Conservation (phyloP, 768 basidiomycete genomes). For the Amanita rimosa region DNA sequence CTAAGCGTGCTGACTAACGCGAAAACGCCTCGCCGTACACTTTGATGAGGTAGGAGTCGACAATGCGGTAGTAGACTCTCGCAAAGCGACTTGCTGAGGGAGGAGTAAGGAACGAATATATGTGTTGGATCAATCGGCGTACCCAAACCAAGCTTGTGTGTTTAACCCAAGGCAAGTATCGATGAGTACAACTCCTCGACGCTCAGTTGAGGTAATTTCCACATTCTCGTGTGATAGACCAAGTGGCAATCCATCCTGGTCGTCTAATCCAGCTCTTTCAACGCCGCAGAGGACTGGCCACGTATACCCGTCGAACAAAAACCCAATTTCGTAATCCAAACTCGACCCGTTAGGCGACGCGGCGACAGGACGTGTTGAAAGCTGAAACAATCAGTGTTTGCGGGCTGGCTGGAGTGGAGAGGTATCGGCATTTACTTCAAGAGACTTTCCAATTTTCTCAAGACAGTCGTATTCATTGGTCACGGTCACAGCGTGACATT, state of each 20-base stretch:
- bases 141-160: slow-evolving; percentile 76
- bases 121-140: slow-evolving; percentile 17
- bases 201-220: slow-evolving; percentile 76
- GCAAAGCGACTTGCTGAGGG: slow-evolving; percentile 70
- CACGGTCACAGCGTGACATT: no score
- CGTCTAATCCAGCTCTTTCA: slow-evolving; percentile 37
- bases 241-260: slow-evolving; percentile 67
- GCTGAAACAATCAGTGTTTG: no score
- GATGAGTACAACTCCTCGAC: slow-evolving; percentile 78
- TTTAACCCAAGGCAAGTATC: slow-evolving; percentile 56
- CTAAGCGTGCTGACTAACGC: no score
- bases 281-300: slow-evolving; percentile 21
- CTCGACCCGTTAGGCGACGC: no score
- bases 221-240: slow-evolving; percentile 71
- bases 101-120: background rate
- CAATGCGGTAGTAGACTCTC: slow-evolving; percentile 72
- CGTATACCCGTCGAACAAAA: no score
- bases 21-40: slow-evolving; percentile 79
- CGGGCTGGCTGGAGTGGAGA: no score
- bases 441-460: no score
- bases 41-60: slow-evolving; percentile 88
- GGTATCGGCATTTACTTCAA: no score
- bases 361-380: no score
- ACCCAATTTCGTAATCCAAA: no score
- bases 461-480: no score